Base-by-base conservation (phyloP, 2,329 filamentous ascomycete genomes). In the Hypoxylon sp. region DNA sequence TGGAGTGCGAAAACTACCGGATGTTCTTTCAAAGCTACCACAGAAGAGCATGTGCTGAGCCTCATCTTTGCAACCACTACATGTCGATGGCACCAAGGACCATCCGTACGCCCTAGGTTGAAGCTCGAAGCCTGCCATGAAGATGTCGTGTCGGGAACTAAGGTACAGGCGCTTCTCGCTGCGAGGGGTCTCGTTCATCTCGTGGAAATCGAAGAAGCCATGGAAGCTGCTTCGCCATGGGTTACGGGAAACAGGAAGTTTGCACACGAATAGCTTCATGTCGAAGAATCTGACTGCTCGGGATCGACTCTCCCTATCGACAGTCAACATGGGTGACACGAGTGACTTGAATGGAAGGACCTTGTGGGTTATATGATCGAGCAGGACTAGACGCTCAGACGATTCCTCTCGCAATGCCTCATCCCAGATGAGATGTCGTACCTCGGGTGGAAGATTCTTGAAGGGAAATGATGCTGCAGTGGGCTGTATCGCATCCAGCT, bases 341-440 rank as follows among this genome's bases (percentile, higher is more conserved):
- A 64, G 61, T 8, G 44, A 53, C 30, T 42, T 54, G 28, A 42
- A 50, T n/a, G 61, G 61, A 16, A 59, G 9, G 14, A 60, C 33
- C 7, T 33, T 9, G 5, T 24, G 18, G 16, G 22, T 9, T 2
- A 11, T 2, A 22, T 16, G 4, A 22, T 26, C 44, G 0, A 59
- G 16, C 1, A 59, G 11, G 0, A 59, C 50, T n/a, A 64, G 36
- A 14, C 61, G 61, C n/a, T 46, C 26, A 1, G 49, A 48, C 7
- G 38, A 42, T n/a, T 59, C 50, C n/a, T 50, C 33, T 30, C 32
- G 44, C 4, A 55, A 16, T 30, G 50, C 49, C 12, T 40, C 12
- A 6, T 64, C 14, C 61, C 55, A 60, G 28, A 64, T 28, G 6
- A 40, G 26, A 18, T n/a, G 36, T 18, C 61, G 61, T 18, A 51